Conservation (phyloP, 1,139 yeast species). For the Suhomyces ambrosiae region DNA sequence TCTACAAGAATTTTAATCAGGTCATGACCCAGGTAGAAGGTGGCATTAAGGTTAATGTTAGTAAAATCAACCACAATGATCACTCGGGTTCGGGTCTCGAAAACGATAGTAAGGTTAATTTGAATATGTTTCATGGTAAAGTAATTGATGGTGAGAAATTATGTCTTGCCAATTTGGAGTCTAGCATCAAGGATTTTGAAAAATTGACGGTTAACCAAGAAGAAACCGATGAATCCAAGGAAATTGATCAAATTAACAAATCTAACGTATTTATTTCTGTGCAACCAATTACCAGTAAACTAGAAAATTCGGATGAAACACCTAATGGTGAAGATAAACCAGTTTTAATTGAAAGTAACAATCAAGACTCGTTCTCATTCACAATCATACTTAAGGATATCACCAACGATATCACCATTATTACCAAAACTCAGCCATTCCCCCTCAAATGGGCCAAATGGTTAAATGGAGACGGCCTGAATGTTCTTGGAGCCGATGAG, state of each 20-base stretch:
- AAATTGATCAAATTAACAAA: conserved; percentile 32
- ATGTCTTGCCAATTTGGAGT: conserved; percentile 83
- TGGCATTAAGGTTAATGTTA: conserved; percentile 63
- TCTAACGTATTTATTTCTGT: conserved; percentile 80
- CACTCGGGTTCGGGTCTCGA: conserved; percentile 7
- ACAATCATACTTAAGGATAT: conserved; percentile 75
- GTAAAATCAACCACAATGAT: conserved; percentile 51
- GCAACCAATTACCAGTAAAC: conserved; percentile 57
- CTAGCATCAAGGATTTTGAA: conserved; percentile 55
- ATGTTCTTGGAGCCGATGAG: conserved; percentile 30
- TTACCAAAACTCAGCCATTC: conserved; percentile 83
- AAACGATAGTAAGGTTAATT: conserved; percentile 36
- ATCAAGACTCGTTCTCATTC: conserved; percentile 54
- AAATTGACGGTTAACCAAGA: conserved; percentile 28
- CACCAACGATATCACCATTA: conserved; percentile 71
- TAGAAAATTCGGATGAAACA: conserved; percentile 23
- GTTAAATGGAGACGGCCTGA: conserved; percentile 58
- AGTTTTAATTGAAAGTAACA: conserved; percentile 44
- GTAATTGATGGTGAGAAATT: conserved; percentile 85
- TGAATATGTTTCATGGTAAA: conserved; percentile 78
- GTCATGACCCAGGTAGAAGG: conserved; percentile 96
- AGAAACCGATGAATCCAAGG: conserved; percentile 24
- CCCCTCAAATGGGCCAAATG: conserved; percentile 89
- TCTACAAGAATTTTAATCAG: conserved; percentile 68
- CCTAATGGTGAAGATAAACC: conserved; percentile 40